Evolutionary conservation across 805 yeast species (phyloP).

Genomic region (Candida oleophila): DNA sequence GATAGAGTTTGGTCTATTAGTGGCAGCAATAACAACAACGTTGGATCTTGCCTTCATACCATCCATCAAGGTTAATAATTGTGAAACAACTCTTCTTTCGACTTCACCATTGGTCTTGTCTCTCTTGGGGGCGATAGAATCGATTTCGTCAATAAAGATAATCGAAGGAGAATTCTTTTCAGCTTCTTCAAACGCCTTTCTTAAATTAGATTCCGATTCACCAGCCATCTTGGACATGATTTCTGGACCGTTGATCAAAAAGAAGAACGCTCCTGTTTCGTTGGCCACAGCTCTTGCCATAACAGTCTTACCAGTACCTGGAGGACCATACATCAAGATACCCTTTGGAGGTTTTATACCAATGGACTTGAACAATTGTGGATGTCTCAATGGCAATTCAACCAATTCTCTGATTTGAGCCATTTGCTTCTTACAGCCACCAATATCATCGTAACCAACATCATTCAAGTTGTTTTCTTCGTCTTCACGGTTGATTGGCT

Average conservation of each 20-base stretch:
- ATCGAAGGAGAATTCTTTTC: conserved; percentile 98
- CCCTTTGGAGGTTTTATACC: conserved; percentile 99
- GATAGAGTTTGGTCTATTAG: conserved; percentile 82
- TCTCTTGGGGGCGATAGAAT: conserved; percentile 98
- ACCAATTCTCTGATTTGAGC: conserved; percentile 99
- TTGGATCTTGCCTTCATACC: conserved; percentile 99
- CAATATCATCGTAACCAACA: conserved; percentile 98
- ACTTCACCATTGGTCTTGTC: conserved; percentile 99
- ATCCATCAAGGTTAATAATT: conserved; percentile 95
- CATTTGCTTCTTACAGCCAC: conserved; percentile 99
- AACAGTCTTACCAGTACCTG: conserved; percentile 99
- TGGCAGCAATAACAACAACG: conserved; percentile 97
- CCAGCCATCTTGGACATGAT: conserved; percentile 99
- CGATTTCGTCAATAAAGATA: conserved; percentile 97
- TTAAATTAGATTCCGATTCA: conserved; percentile 93
- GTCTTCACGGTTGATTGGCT: conserved; percentile 96
- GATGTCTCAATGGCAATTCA: conserved; percentile 96
- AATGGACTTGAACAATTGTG: conserved; percentile 94
- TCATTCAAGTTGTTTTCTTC: conserved; percentile 96
- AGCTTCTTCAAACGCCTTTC: conserved; percentile 99
- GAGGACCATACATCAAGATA: conserved; percentile 97
- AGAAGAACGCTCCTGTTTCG: conserved; percentile 98
- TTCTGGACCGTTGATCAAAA: conserved; percentile 97
- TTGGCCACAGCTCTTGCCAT: conserved; percentile 99
- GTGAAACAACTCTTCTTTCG: conserved; percentile 98